Percentiles rank a stretch among this genome's conserved stretches.
These are phyloP conservation scores for Ophiostoma angusticollis DNA, from an alignment of 2,329 filamentous ascomycete species.

Conservation along the genomic window DNA sequence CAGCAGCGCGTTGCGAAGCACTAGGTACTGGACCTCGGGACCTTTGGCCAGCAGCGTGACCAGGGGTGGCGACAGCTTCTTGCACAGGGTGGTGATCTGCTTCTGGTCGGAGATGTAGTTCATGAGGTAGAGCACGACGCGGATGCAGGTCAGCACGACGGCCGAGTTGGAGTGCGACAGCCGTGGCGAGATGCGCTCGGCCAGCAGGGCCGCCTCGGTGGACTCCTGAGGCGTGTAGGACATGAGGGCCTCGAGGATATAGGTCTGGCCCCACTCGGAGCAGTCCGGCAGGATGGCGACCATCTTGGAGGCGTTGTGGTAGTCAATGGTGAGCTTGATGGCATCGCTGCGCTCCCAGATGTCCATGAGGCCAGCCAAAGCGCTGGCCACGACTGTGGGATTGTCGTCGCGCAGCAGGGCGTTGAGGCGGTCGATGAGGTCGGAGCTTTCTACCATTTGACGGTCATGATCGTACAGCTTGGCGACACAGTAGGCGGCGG, in stretches of 20 bases:
- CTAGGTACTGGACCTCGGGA: conserved; percentile 95
- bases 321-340: conserved; percentile 97
- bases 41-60: conserved; percentile 93
- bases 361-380: conserved; percentile 81
- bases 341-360: conserved; percentile 97
- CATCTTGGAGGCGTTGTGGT: conserved; percentile 94
- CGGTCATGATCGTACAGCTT: conserved; percentile 97
- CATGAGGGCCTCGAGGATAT: conserved; percentile 95
- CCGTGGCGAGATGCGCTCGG: conserved; percentile 88
- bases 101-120: conserved; percentile 94
- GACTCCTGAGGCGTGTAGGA: conserved; percentile 92
- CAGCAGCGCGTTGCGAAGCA: conserved; percentile 80
- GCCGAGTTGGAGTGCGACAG: conserved; percentile 95
- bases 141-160: conserved; percentile 89
- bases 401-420: conserved; percentile 87
- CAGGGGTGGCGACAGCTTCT: conserved; percentile 86
- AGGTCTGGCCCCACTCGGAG: conserved; percentile 99
- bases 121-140: conserved; percentile 94
- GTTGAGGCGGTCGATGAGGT: conserved; percentile 86
- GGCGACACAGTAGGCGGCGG: conserved; percentile 87
- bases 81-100: conserved; percentile 73
- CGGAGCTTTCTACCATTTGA: conserved; percentile 76
- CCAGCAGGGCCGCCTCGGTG: conserved; percentile 74
- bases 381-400: conserved; percentile 91
- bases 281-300: conserved; percentile 93